Base-by-base conservation (phyloP, 179 eudicot genomes). In the Silene noctiflora region DNA sequence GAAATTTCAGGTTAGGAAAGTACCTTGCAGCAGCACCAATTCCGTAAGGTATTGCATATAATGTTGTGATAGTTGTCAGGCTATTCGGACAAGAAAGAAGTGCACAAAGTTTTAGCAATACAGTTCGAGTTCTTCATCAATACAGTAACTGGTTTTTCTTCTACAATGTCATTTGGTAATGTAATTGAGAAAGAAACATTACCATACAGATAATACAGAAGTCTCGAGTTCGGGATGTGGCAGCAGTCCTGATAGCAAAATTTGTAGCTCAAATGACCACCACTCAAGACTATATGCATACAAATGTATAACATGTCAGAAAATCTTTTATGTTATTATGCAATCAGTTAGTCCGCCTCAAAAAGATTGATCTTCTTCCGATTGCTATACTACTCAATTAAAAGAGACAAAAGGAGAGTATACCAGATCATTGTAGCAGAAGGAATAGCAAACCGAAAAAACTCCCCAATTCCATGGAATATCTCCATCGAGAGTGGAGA, bases 11-110 rank as follows among this genome's bases (percentile, higher is more conserved):
- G 64, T 31, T 1, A 48, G 69, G 22, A 66, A 35, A 29, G 25
- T 9, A 91, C 94, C 97, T 91, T 72, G 89, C 97, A 69, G 92
- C 97, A 46, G 90, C 91, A 42, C 92, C 92, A 11, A 91, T 80
- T 60, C 92, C 91, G 75, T 87, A 87, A 20, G 89, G 94, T 68
- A 91, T 80, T 22, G 89, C 87, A 79, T 86, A 91, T 63, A 88
- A 91, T 35, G 90, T 77, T 22, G 89, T 77, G 13, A 85, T 78
- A 69, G 89, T 88, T 14, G 94, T 86, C 75, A 91, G 82, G 88
- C 92, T 91, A 66, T 19, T 67, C 2, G 58, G 58, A 51, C 69
- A 17, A 33, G 17, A 72, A 25, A 19, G 59, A 75, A 51, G 4
- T 13, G n/a, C 46, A 20, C 8, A 3, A 48, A 19, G 56, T 71